phyloP scores from a whole-genome alignment of 2,329 filamentous ascomycete genomes.

The Fusarium sp. region DNA sequence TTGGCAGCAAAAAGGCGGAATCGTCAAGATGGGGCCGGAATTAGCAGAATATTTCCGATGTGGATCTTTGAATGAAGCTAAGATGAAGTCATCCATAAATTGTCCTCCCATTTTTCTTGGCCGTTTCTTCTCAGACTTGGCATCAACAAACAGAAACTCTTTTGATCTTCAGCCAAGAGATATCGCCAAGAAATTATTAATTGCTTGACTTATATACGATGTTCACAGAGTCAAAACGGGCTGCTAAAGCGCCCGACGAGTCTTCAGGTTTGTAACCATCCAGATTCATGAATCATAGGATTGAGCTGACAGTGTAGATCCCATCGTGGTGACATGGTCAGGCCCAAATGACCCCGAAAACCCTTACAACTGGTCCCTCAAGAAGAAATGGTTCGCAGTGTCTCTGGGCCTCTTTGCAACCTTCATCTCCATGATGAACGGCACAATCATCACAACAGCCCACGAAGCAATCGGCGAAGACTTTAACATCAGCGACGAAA shows the following conservation, averaged over 20 bases:
- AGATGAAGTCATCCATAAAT: slow-evolving; percentile 17
- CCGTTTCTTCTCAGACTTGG: slow-evolving; percentile 6
- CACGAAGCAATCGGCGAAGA: slow-evolving; percentile 19
- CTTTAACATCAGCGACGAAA: slow-evolving; percentile 19
- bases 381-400: slow-evolving; percentile 26
- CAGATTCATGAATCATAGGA: too few species aligned
- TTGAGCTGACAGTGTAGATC: background rate
- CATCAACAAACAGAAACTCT: slow-evolving; percentile 5
- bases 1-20: background rate
- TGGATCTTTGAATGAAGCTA: background rate
- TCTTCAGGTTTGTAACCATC: too few species aligned
- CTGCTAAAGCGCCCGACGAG: too few species aligned
- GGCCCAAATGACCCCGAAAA: slow-evolving; percentile 21
- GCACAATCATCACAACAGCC: slow-evolving; percentile 30
- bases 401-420: slow-evolving; percentile 27
- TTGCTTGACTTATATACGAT: background rate
- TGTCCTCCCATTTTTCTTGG: slow-evolving; percentile 8
- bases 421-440: slow-evolving; percentile 32
- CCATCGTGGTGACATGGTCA: slow-evolving; percentile 12
- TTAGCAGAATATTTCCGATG: slow-evolving; percentile 1
- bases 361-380: slow-evolving; percentile 28
- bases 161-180: background rate
- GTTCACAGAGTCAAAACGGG: background rate
- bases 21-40: slow-evolving; percentile 9
- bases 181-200: background rate